Evolutionary conservation across 75 land plant genomes (phyloP).

Genomic region (Larix kaempferi): DNA sequence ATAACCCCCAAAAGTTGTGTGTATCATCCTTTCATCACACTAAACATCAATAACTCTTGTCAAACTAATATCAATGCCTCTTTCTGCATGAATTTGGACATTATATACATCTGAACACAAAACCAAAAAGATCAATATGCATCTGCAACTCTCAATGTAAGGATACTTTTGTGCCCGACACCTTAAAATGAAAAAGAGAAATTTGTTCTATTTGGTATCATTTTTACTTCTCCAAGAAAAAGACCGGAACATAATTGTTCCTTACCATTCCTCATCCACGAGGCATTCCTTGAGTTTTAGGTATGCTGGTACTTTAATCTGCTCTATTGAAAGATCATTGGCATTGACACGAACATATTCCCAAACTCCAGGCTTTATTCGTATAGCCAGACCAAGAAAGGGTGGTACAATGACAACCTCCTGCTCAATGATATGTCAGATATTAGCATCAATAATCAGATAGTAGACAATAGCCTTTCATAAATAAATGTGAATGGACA

Average conservation of each 20-base stretch:
- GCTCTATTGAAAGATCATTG: conserved; percentile 53
- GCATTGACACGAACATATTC: conserved; percentile 76
- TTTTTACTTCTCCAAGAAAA: neutral
- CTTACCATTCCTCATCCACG: conserved; percentile 59
- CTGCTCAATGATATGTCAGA: conserved; percentile 28
- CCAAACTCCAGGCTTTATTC: conserved; percentile 84
- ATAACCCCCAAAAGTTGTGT: neutral
- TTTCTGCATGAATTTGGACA: neutral
- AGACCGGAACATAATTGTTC: conserved; percentile 1
- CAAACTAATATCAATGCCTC: neutral
- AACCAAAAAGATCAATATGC: neutral
- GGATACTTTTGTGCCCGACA: neutral
- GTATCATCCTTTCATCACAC: conserved; percentile 2
- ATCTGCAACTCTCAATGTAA: neutral
- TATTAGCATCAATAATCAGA: neutral
- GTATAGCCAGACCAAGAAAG: conserved; percentile 70
- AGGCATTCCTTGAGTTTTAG: conserved; percentile 72
- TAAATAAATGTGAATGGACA: no score
- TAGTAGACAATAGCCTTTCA: no score
- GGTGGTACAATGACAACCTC: conserved; percentile 89
- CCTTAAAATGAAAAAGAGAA: no score
- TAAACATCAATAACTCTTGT: neutral
- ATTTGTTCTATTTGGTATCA: neutral
- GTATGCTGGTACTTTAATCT: conserved; percentile 59
- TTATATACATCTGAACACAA: no score